Evolutionary conservation across 1,284 basidiomycete genomes (phyloP).

Genomic region (Apiotrichum laibachii): DNA sequence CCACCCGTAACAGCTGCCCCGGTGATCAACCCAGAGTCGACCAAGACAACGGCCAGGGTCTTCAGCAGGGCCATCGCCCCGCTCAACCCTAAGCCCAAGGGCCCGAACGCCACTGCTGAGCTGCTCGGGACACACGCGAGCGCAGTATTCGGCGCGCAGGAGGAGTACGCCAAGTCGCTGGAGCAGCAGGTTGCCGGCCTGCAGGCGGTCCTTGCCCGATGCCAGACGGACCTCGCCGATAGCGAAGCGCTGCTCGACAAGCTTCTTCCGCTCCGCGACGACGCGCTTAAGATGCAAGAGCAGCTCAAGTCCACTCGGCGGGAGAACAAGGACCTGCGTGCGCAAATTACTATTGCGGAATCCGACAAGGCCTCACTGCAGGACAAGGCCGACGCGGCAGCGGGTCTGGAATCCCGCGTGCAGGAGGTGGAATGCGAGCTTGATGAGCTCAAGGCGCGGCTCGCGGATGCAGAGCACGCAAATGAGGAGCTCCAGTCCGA

Average conservation of each 20-base stretch:
- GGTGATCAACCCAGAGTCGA: background rate
- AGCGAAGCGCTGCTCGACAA: background rate
- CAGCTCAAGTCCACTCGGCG: background rate
- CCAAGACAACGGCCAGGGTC: background rate
- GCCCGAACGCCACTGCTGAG: background rate
- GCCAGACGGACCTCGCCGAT: background rate
- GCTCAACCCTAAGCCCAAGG: no score
- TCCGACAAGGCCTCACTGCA: no score
- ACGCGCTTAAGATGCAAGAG: background rate
- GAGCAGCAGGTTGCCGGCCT: background rate
- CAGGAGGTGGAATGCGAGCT: background rate
- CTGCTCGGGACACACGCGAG: background rate
- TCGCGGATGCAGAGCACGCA: background rate
- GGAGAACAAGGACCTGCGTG: background rate
- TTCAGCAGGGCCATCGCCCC: no score
- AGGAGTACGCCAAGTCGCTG: background rate
- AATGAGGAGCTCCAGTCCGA: slow-evolving; percentile 6
- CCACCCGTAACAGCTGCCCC: background rate
- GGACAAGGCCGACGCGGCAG: background rate
- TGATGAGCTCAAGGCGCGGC: background rate
- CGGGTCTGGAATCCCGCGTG: background rate
- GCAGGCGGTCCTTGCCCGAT: background rate
- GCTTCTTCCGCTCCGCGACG: background rate
- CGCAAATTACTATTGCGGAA: no score
- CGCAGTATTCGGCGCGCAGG: slow-evolving; percentile 1